phyloP scores from a whole-genome alignment of 2,329 filamentous ascomycete species.

The Neofusicoccum laricinum region DNA sequence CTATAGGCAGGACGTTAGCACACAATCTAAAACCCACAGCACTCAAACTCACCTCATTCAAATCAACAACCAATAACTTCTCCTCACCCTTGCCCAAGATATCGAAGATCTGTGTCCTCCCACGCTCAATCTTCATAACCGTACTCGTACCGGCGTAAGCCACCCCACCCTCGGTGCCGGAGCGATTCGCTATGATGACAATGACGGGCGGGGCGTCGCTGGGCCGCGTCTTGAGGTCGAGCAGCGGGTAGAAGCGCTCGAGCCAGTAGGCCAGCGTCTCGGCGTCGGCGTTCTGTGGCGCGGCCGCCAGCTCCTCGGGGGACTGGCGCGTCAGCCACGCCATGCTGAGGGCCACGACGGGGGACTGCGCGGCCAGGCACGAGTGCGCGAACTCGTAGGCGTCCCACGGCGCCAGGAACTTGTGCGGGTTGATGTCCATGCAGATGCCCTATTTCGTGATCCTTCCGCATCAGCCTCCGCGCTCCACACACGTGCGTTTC shows the following conservation, averaged over 20 bases:
- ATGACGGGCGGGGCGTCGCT: conserved; percentile 52
- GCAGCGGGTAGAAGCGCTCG: conserved; percentile 62
- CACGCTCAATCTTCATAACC: conserved; percentile 63
- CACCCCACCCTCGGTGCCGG: conserved; percentile 63
- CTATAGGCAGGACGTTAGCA: conserved; percentile 1
- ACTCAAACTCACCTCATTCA: conserved; percentile 38
- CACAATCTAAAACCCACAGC: background rate
- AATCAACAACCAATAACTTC: conserved; percentile 66
- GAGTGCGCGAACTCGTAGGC: conserved; percentile 59
- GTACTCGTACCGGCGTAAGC: conserved; percentile 73
- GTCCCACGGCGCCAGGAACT: conserved; percentile 57
- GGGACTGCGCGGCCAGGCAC: conserved; percentile 54
- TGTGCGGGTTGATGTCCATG: conserved; percentile 63
- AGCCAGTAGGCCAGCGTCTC: conserved; percentile 76
- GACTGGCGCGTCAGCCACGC: conserved; percentile 66
- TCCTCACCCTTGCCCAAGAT: conserved; percentile 69
- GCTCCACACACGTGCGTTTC: background rate
- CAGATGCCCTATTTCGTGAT: conserved; percentile 40
- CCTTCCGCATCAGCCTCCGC: background rate
- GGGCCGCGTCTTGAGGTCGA: conserved; percentile 19
- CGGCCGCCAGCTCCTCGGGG: conserved; percentile 47
- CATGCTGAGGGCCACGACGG: conserved; percentile 70
- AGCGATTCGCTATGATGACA: conserved; percentile 69
- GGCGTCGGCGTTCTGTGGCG: conserved; percentile 60
- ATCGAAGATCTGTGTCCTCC: conserved; percentile 67